Percentiles rank a stretch among this genome's conserved stretches.
Evolutionary conservation across 768 basidiomycete genomes (phyloP).

Genomic region (Boletus patriciae): DNA sequence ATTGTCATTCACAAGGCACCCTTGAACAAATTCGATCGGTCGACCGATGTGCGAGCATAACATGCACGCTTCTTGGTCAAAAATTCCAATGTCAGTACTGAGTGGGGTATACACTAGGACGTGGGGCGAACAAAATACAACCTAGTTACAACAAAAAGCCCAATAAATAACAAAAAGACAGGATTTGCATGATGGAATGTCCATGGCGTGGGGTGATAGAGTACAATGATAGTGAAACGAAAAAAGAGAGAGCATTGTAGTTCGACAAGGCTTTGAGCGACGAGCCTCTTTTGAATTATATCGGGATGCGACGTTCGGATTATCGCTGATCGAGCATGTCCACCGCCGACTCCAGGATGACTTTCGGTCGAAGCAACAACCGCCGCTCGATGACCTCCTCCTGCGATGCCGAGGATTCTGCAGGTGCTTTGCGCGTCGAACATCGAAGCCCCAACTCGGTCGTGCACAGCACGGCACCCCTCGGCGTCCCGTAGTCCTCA

Average conservation of each 20-base stretch:
- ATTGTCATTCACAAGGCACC: too few species aligned
- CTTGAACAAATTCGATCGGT: too few species aligned
- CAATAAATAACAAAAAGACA: conserved; percentile 9
- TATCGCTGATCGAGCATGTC: conserved; percentile 45
- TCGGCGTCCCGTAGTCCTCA: conserved; percentile 53
- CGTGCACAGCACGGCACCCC: conserved; percentile 59
- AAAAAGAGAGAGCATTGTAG: background rate
- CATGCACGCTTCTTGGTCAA: background rate
- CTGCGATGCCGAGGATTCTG: conserved; percentile 28
- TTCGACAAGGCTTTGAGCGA: background rate
- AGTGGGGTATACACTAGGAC: background rate
- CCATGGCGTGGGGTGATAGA: conserved; percentile 11
- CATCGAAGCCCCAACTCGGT: conserved; percentile 73
- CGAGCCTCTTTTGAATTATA: background rate
- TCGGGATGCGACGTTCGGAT: background rate
- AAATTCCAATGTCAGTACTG: background rate
- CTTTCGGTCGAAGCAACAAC: conserved; percentile 68
- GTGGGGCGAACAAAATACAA: conserved; percentile 1
- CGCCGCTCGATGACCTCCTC: conserved; percentile 55
- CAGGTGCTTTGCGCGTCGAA: conserved; percentile 45
- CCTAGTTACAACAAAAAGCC: background rate
- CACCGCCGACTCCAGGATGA: conserved; percentile 70
- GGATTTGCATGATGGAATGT: conserved; percentile 15
- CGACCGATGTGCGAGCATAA: background rate
- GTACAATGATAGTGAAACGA: conserved; percentile 18